Conservation (phyloP, 768 basidiomycete species). For the Kondoa subrosea region DNA sequence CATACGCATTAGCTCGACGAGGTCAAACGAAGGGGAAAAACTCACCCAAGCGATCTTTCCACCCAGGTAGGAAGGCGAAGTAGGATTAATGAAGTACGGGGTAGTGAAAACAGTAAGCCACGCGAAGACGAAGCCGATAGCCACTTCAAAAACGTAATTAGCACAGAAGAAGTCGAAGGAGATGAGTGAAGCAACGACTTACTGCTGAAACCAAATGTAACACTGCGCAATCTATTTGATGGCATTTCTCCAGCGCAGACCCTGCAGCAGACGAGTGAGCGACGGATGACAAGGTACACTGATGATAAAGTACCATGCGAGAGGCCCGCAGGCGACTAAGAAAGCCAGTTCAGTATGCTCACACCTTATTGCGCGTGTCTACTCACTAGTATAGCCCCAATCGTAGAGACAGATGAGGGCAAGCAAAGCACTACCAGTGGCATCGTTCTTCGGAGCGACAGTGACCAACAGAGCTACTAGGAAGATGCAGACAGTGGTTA, state of each 20-base stretch:
- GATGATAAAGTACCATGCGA: slow-evolving; percentile 14
- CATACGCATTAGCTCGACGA: not conserved
- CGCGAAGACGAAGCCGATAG: slow-evolving; percentile 22
- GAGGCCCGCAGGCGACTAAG: too few relatives aligned
- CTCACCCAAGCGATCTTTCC: not conserved
- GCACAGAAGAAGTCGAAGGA: not conserved
- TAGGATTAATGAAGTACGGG: slow-evolving; percentile 17
- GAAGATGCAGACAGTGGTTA: too few relatives aligned
- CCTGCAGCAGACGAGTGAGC: too few relatives aligned
- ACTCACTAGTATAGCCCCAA: slow-evolving; percentile 14
- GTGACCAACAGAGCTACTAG: too few relatives aligned
- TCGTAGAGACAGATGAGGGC: slow-evolving; percentile 6
- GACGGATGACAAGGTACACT: too few relatives aligned
- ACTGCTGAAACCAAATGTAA: too few relatives aligned
- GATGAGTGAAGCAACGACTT: not conserved
- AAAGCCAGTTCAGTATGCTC: too few relatives aligned
- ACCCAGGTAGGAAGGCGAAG: not conserved
- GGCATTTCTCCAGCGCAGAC: slow-evolving; percentile 22
- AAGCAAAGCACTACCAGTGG: not conserved
- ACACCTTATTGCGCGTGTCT: too few relatives aligned
- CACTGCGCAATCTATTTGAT: slow-evolving; percentile 17
- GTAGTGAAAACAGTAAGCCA: slow-evolving; percentile 19
- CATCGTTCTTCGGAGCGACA: too few relatives aligned
- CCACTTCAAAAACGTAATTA: slow-evolving; percentile 16
- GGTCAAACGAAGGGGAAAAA: not conserved